phyloP scores from a whole-genome alignment of 2,329 filamentous ascomycete species.

The Phyllosticta citrichinensis region DNA sequence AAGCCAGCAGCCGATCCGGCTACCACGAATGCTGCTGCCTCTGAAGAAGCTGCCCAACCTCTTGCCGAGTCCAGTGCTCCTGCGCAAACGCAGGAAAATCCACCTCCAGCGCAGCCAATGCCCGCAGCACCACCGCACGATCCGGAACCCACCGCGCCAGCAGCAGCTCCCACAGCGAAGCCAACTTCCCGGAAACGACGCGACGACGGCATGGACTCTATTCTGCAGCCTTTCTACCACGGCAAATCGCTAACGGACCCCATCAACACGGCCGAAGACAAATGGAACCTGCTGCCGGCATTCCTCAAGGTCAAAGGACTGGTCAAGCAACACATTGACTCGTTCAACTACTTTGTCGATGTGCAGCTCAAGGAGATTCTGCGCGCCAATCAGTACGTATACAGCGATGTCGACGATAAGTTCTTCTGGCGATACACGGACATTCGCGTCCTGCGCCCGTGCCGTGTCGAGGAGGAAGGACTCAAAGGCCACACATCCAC shows the following conservation, averaged over 20 bases:
- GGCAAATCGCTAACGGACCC: conserved; percentile 58
- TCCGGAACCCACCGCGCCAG: background rate
- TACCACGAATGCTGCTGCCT: background rate
- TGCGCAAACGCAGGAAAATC: background rate
- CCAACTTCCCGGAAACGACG: conserved; percentile 16
- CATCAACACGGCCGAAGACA: conserved; percentile 68
- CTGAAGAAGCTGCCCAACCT: background rate
- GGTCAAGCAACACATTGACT: conserved; percentile 96
- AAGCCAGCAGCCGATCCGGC: background rate
- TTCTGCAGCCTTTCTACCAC: conserved; percentile 61
- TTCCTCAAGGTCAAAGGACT: conserved; percentile 96
- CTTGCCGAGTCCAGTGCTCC: background rate
- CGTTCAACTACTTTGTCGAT: conserved; percentile 97
- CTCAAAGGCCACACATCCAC: conserved; percentile 36
- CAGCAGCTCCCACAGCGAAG: background rate
- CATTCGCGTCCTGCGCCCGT: conserved; percentile 75
- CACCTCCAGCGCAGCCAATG: background rate
- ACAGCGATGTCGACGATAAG: conserved; percentile 83
- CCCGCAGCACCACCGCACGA: background rate
- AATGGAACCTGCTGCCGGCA: conserved; percentile 94
- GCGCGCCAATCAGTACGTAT: conserved; percentile 76
- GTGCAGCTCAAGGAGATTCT: conserved; percentile 96
- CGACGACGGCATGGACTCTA: conserved; percentile 48
- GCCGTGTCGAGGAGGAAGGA: conserved; percentile 66
- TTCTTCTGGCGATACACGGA: conserved; percentile 90